Evolutionary conservation across 768 basidiomycete species (phyloP).

Genomic region (Amanita subjunquillea): DNA sequence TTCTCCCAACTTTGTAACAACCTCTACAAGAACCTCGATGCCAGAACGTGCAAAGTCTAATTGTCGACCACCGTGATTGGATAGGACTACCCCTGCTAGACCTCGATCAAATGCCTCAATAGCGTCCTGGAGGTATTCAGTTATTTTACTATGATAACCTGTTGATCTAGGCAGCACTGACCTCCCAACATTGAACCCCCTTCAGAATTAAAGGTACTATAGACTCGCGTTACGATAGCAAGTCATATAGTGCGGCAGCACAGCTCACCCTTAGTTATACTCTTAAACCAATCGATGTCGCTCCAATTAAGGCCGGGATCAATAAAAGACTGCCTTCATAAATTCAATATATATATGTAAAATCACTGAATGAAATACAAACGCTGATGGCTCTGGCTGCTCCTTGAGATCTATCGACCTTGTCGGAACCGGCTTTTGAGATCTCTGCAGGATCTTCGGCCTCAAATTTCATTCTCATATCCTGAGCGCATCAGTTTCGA

Average conservation of each 20-base stretch:
- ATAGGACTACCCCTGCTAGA: slow-evolving; percentile 71
- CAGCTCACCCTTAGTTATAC: slow-evolving; percentile 56
- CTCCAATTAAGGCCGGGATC: slow-evolving; percentile 85
- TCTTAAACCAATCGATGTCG: slow-evolving; percentile 75
- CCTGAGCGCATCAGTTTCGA: slow-evolving; percentile 24
- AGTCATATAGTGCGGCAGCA: slow-evolving; percentile 22
- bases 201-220: slow-evolving; percentile 86
- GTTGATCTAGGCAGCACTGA: slow-evolving; percentile 12
- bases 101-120: slow-evolving; percentile 74
- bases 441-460: slow-evolving; percentile 61
- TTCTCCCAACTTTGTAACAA: slow-evolving; percentile 60
- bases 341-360: not conserved
- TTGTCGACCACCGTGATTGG: slow-evolving; percentile 78
- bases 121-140: slow-evolving; percentile 44
- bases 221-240: not conserved
- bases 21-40: slow-evolving; percentile 83
- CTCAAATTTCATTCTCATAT: slow-evolving; percentile 95
- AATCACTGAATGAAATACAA: slow-evolving; percentile 14
- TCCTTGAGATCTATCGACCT: slow-evolving; percentile 78
- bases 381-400: slow-evolving; percentile 91
- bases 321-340: slow-evolving; percentile 66
- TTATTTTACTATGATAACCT: too few relatives aligned
- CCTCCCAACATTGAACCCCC: slow-evolving; percentile 84
- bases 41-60: slow-evolving; percentile 80
- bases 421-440: slow-evolving; percentile 36